These are phyloP conservation scores for Aureobasidium leucospermi DNA, from an alignment of 2,329 filamentous ascomycete species.

Conservation along the genomic window DNA sequence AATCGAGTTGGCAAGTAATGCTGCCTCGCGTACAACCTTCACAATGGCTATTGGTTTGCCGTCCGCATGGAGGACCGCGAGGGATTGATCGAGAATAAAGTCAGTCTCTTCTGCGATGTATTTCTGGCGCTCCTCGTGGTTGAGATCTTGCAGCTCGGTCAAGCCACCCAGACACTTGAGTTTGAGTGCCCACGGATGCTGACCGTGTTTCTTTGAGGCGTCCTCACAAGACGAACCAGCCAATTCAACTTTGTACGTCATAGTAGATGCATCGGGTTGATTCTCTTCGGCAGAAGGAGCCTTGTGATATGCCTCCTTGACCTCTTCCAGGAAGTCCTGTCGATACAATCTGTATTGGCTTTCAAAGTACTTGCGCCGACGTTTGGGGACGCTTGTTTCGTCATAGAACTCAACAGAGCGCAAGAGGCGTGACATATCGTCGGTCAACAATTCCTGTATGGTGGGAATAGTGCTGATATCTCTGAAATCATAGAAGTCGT, in stretches of 20 bases:
- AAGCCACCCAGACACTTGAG: not conserved
- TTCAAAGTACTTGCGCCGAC: not conserved
- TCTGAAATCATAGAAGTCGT: not conserved
- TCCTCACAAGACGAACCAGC: not conserved
- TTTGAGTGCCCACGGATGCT: not conserved
- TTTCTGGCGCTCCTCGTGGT: not conserved
- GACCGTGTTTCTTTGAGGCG: not conserved
- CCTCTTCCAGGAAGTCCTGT: not conserved
- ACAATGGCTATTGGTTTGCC: not conserved
- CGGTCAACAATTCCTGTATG: not conserved
- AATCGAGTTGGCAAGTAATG: not conserved
- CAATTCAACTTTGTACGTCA: not conserved
- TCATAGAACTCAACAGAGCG: not conserved
- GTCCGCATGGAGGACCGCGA: not conserved
- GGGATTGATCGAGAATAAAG: not conserved
- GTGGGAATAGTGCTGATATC: not conserved
- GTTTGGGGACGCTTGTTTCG: not conserved
- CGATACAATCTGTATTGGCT: not conserved
- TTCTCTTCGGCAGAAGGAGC: not conserved
- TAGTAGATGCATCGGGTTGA: not conserved
- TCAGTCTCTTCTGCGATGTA: not conserved
- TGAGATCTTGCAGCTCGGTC: not conserved
- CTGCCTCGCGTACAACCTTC: conserved; percentile 1
- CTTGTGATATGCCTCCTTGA: not conserved
- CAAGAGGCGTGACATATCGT: not conserved